Conservation (phyloP, 1,139 yeast genomes). For the Yamadazyma triangularis region DNA sequence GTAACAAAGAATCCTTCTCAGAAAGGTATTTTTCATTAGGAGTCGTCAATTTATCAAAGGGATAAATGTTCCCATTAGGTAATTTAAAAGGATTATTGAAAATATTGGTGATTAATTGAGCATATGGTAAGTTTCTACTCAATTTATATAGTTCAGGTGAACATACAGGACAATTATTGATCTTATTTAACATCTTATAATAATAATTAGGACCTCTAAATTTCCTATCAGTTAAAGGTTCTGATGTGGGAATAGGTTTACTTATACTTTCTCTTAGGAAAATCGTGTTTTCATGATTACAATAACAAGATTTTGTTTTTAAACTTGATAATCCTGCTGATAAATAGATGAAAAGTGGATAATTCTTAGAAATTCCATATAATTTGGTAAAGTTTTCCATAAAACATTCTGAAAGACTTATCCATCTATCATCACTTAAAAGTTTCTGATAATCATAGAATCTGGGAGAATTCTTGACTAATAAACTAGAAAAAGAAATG, state of each 20-base stretch:
- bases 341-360: constrained; percentile 62
- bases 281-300: constrained; percentile 38
- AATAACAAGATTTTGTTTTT: constrained; percentile 69
- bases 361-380: constrained; percentile 65
- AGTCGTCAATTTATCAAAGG: constrained; percentile 51
- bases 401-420: constrained; percentile 56
- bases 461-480: constrained; percentile 25
- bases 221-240: constrained; percentile 20
- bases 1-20: constrained; percentile 25
- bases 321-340: constrained; percentile 76
- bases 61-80: constrained; percentile 80
- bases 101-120: constrained; percentile 70
- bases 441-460: constrained; percentile 35
- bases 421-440: constrained; percentile 62
- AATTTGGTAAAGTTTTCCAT: constrained; percentile 59
- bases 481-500: constrained; percentile 22
- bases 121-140: constrained; percentile 61
- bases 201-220: constrained; percentile 41
- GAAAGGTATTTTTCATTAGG: constrained; percentile 27
- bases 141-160: constrained; percentile 62
- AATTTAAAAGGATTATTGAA: constrained; percentile 76
- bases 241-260: constrained; percentile 9
- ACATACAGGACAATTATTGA: constrained; percentile 76
- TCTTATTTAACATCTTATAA: constrained; percentile 31
- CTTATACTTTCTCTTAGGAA: constrained; percentile 13